Conservation (phyloP, 257 asterid species). For the Sherardia arvensis region DNA sequence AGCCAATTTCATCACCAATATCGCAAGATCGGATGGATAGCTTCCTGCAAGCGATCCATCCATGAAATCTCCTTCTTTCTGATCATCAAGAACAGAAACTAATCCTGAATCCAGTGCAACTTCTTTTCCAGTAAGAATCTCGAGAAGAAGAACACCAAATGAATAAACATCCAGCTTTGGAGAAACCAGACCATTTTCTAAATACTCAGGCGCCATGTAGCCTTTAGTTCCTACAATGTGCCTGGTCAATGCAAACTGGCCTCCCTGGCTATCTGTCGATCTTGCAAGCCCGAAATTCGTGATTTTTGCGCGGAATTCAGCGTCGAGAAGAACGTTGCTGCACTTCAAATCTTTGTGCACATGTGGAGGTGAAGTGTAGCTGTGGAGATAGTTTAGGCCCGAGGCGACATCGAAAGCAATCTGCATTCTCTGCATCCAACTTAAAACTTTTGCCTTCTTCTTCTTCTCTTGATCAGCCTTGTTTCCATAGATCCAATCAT, state of each 20-base stretch:
- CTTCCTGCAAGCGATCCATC: constrained; percentile 51
- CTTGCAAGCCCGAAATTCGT: constrained; percentile 63
- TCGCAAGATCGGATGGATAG: constrained; percentile 44
- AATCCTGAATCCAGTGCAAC: constrained; percentile 24
- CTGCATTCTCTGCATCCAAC: constrained; percentile 61
- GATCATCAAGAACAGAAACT: constrained; percentile 26
- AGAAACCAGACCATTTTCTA: constrained; percentile 76
- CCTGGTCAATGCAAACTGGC: constrained; percentile 68
- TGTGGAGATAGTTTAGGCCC: constrained; percentile 79
- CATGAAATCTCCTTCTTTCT: constrained; percentile 32
- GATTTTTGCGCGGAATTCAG: constrained; percentile 64
- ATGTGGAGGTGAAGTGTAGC: constrained; percentile 65
- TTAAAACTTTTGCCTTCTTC: constrained; percentile 17
- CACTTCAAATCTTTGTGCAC: constrained; percentile 74
- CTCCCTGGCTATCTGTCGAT: constrained; percentile 57
- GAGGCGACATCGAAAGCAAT: constrained; percentile 65
- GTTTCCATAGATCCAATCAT: constrained; percentile 37
- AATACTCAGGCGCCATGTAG: constrained; percentile 94
- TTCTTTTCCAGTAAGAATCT: constrained; percentile 74
- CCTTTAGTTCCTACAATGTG: constrained; percentile 94
- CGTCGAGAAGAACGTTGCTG: constrained; percentile 56
- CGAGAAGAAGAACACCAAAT: constrained; percentile 71
- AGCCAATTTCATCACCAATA: constrained; percentile 36
- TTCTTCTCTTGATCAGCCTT: background rate
- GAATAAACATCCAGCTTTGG: constrained; percentile 80